Conservation (phyloP, 768 basidiomycete genomes). For the Strobilomyces echinocephalus region DNA sequence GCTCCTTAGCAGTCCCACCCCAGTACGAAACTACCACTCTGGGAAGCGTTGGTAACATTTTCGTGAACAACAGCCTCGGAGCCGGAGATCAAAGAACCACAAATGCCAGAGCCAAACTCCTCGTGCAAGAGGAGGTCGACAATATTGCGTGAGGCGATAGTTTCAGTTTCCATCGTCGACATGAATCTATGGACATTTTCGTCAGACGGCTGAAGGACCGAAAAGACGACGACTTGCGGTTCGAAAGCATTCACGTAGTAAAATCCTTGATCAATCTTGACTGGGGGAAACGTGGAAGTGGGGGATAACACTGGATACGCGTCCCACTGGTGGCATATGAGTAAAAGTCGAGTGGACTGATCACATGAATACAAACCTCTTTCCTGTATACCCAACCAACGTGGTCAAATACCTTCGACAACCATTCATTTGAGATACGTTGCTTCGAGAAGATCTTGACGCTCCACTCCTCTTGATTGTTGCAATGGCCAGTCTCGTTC, state of each 20-base stretch:
- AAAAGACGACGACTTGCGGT: slow-evolving; percentile 49
- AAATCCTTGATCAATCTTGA: slow-evolving; percentile 71
- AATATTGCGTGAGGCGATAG: slow-evolving; percentile 74
- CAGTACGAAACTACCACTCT: slow-evolving; percentile 46
- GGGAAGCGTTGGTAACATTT: slow-evolving; percentile 9
- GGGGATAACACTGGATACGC: slow-evolving; percentile 74
- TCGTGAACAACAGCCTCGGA: slow-evolving; percentile 13
- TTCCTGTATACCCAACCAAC: slow-evolving; percentile 83
- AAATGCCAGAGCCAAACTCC: slow-evolving; percentile 67
- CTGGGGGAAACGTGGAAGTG: slow-evolving; percentile 62
- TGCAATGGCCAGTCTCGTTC: slow-evolving; percentile 21
- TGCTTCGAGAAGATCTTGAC: slow-evolving; percentile 87
- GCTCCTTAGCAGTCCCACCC: slow-evolving; percentile 68
- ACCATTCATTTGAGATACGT: slow-evolving; percentile 62
- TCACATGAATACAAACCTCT: slow-evolving; percentile 42
- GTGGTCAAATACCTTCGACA: slow-evolving; percentile 60
- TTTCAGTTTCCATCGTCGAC: slow-evolving; percentile 94
- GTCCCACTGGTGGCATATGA: slow-evolving; percentile 55
- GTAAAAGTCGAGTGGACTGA: neutral
- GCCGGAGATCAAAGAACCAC: slow-evolving; percentile 41
- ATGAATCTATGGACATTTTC: slow-evolving; percentile 50
- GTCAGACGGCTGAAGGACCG: neutral
- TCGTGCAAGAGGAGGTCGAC: slow-evolving; percentile 76
- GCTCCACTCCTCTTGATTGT: slow-evolving; percentile 45
- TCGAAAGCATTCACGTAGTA: slow-evolving; percentile 94